Percentiles rank a stretch among this genome's conserved stretches.
phyloP scores from a whole-genome alignment of 179 eudicot genomes.

The Spinacia oleracea region DNA sequence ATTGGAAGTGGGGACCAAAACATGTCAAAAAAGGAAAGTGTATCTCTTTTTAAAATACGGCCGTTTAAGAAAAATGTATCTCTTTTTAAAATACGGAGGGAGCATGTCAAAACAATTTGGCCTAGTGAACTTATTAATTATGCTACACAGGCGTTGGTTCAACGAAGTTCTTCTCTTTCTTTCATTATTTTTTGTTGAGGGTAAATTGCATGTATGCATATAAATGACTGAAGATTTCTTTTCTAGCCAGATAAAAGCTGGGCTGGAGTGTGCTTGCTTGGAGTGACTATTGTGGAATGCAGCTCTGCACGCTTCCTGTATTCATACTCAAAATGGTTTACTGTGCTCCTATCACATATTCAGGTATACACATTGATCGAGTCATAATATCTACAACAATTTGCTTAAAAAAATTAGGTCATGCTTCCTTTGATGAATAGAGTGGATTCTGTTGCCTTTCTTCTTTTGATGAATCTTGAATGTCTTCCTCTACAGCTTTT shows the following conservation, averaged over 20 bases:
- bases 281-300: slow-evolving; percentile 73
- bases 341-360: slow-evolving; percentile 57
- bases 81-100: too few relatives aligned
- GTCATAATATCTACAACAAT: neutral
- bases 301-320: slow-evolving; percentile 68
- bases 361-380: slow-evolving; percentile 51
- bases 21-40: too few relatives aligned
- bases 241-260: slow-evolving; percentile 95
- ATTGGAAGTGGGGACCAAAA: too few relatives aligned
- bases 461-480: neutral
- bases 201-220: neutral
- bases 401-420: neutral
- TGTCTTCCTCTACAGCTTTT: neutral
- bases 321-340: slow-evolving; percentile 67
- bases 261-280: slow-evolving; percentile 92
- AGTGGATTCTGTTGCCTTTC: neutral
- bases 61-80: too few relatives aligned
- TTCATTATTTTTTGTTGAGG: neutral
- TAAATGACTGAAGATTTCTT: slow-evolving; percentile 19
- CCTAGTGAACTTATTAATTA: neutral
- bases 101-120: neutral
- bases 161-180: neutral
- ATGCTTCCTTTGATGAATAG: neutral
- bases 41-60: too few relatives aligned
- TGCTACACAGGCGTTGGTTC: neutral